Evolutionary conservation across 257 asterid species (phyloP).

Genomic region (Solanum bulbocastanum): DNA sequence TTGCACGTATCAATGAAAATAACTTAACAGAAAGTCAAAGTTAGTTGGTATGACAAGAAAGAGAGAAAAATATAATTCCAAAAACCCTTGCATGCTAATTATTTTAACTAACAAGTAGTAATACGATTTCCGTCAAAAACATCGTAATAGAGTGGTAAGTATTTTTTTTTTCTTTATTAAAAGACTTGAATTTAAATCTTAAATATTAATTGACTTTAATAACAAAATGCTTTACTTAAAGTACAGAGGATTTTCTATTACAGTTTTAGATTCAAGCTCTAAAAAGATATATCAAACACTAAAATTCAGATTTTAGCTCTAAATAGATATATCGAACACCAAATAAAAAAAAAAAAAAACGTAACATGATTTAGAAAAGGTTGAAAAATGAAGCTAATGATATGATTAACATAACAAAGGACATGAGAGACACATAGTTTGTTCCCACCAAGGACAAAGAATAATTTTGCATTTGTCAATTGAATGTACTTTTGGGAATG

Average conservation of each 20-base stretch:
- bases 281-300: no score
- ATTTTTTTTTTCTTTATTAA: rapidly evolving
- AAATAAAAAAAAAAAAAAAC: neutral
- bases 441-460: neutral
- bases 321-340: neutral
- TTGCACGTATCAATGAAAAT: neutral
- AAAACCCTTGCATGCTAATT: neutral
- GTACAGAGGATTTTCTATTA: neutral
- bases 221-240: neutral
- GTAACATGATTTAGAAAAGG: neutral
- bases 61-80: neutral
- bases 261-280: neutral
- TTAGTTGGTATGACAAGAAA: neutral
- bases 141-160: neutral
- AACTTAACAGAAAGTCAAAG: neutral
- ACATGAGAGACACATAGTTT: neutral
- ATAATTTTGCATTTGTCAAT: neutral
- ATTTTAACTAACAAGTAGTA: neutral
- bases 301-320: neutral
- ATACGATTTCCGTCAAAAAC: neutral
- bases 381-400: neutral
- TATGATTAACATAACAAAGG: neutral
- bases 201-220: neutral
- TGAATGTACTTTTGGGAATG: neutral
- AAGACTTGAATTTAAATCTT: rapidly evolving